These are phyloP conservation scores for Mucor lusitanicus DNA, from an alignment of 371 early-diverging fungal genomes.

Conservation along the genomic window DNA sequence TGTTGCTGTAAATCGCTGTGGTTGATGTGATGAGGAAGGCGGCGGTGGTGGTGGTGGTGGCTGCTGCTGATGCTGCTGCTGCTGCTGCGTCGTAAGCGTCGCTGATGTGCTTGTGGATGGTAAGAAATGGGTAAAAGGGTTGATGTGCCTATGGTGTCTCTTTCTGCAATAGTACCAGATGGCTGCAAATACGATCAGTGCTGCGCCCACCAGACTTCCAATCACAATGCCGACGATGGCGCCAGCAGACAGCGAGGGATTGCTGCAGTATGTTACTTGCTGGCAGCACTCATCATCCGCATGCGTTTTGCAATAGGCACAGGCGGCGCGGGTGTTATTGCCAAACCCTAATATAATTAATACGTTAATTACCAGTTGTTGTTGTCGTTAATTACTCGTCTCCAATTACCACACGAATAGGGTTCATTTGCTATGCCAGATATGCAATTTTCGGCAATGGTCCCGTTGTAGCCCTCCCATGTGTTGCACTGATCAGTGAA, in stretches of 20 bases:
- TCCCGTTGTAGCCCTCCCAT: conserved; percentile 35
- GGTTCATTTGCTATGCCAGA: conserved; percentile 46
- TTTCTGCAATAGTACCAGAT: neutral
- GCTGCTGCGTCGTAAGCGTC: neutral
- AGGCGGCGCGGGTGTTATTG: conserved; percentile 18
- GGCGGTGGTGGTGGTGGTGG: neutral
- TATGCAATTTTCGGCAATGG: conserved; percentile 24
- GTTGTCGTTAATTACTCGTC: neutral
- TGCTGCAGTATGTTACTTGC: conserved; percentile 6
- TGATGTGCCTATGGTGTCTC: neutral
- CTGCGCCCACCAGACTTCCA: neutral
- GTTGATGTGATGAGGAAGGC: neutral
- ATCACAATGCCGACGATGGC: conserved; percentile 38
- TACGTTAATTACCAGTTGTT: neutral
- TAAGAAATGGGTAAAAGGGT: neutral
- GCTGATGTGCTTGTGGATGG: neutral
- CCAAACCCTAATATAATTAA: conserved; percentile 23
- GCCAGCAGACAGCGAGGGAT: conserved; percentile 16
- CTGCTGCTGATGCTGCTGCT: neutral
- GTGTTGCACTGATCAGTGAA: conserved; percentile 24
- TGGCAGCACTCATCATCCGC: conserved; percentile 30
- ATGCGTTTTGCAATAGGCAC: conserved; percentile 25
- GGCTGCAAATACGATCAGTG: neutral
- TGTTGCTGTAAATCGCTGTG: neutral
- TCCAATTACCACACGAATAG: conserved; percentile 38